Conservation (phyloP, 2,329 filamentous ascomycete genomes). For the Hymenoscyphus albidus region DNA sequence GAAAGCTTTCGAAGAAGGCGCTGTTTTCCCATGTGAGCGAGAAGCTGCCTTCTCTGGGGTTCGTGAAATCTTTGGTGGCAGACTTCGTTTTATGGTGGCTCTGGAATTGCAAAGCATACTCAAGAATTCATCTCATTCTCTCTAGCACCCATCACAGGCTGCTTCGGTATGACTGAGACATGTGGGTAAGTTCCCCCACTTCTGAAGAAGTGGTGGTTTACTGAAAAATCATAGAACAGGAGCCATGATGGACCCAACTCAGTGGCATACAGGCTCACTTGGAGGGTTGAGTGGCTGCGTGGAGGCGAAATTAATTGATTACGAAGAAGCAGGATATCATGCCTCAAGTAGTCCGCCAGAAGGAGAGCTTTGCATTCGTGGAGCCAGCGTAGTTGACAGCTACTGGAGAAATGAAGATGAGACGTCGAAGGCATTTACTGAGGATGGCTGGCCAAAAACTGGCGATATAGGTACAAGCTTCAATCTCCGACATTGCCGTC, state of each 20-base stretch:
- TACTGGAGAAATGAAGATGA: constrained; percentile 37
- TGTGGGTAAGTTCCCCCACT: constrained; percentile 47
- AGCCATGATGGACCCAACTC: constrained; percentile 74
- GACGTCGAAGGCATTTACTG: constrained; percentile 28
- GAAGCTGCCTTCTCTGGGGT: constrained; percentile 2
- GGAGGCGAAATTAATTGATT: constrained; percentile 86
- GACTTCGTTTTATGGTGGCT: constrained; percentile 85
- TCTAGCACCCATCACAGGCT: constrained; percentile 81
- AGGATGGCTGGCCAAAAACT: constrained; percentile 37
- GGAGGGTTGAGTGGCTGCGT: constrained; percentile 42
- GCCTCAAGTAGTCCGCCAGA: constrained; percentile 55
- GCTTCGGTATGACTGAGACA: constrained; percentile 91
- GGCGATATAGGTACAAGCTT: constrained; percentile 38
- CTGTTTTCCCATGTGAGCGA: not conserved
- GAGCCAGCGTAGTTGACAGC: constrained; percentile 36
- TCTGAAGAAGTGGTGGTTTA: not conserved
- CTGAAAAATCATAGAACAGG: constrained; percentile 60
- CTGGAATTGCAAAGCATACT: constrained; percentile 79
- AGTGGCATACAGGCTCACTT: constrained; percentile 34
- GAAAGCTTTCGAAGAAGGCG: constrained; percentile 5
- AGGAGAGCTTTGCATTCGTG: constrained; percentile 27
- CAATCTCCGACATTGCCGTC: not conserved
- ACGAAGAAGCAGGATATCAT: constrained; percentile 75
- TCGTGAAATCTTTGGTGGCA: constrained; percentile 44
- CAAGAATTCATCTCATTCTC: constrained; percentile 85